A percentile compares a stretch with the other conserved stretches of the same genome.
These are phyloP conservation scores for Coriaria nepalensis DNA, from an alignment of 306 rosid genomes.

Conservation along the genomic window DNA sequence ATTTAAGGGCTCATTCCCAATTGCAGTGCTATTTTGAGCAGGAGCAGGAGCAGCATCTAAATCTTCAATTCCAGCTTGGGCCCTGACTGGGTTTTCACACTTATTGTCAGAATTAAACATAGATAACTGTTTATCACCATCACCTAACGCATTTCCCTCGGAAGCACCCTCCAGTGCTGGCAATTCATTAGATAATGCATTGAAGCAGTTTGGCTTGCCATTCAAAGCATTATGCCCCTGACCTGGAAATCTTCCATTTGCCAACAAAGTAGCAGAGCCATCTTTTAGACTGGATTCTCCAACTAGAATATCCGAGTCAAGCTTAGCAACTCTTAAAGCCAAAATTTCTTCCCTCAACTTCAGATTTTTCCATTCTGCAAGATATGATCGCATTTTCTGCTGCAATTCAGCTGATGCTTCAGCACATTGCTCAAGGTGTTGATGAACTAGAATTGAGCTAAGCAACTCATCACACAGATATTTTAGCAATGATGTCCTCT, in stretches of 20 bases:
- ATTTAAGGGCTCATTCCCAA: conserved; percentile 17
- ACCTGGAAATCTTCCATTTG: conserved; percentile 29
- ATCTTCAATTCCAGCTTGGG: conserved; percentile 28
- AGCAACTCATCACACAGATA: conserved; percentile 89
- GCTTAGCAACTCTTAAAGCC: conserved; percentile 56
- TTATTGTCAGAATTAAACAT: conserved; percentile 43
- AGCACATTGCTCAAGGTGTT: conserved; percentile 86
- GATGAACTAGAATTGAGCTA: conserved; percentile 55
- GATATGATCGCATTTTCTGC: conserved; percentile 66
- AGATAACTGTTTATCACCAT: conserved; percentile 37
- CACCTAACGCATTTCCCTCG: conserved; percentile 32
- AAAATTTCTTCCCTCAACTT: conserved; percentile 67
- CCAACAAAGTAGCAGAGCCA: conserved; percentile 21
- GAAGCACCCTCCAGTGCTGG: conserved; percentile 30
- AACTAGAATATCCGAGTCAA: conserved; percentile 26
- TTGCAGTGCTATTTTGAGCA: conserved; percentile 6
- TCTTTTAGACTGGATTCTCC: conserved; percentile 47
- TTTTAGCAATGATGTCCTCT: conserved; percentile 75
- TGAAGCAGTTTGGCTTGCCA: conserved; percentile 28
- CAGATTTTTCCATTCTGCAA: conserved; percentile 76
- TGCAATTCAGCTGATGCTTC: conserved; percentile 68
- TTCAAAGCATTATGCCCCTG: conserved; percentile 21
- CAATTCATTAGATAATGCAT: conserved; percentile 25
- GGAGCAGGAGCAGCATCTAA: conserved; percentile 11
- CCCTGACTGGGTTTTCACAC: conserved; percentile 30